phyloP scores from a whole-genome alignment of 306 rosid species.

The Biancaea sappan region DNA sequence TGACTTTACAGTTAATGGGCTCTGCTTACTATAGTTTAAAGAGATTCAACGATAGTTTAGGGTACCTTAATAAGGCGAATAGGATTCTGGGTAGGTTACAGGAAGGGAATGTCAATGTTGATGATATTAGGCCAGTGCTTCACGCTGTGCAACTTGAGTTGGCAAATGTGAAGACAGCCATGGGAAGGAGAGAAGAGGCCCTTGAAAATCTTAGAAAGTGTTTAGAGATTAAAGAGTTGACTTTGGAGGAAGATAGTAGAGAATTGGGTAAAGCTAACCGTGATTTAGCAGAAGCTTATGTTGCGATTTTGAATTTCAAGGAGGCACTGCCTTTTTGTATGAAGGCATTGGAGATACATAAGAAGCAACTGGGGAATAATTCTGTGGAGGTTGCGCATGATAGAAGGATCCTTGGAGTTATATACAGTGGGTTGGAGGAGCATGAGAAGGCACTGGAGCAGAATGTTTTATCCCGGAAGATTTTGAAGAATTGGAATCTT shows the following conservation, averaged over 20 bases:
- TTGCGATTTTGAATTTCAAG: constrained; percentile 73
- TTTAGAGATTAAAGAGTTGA: constrained; percentile 79
- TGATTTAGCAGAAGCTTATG: constrained; percentile 81
- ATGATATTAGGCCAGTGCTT: constrained; percentile 73
- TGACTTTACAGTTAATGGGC: constrained; percentile 86
- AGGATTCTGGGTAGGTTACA: constrained; percentile 67
- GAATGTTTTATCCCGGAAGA: constrained; percentile 68
- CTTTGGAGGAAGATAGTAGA: constrained; percentile 67
- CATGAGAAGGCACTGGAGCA: constrained; percentile 91
- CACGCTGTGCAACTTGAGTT: constrained; percentile 86
- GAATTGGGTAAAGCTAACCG: constrained; percentile 76
- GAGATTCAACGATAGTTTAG: constrained; percentile 82
- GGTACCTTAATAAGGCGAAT: constrained; percentile 79
- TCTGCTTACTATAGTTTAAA: constrained; percentile 69
- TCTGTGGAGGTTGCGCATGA: constrained; percentile 87
- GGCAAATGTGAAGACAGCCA: constrained; percentile 81
- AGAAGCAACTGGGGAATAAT: constrained; percentile 61
- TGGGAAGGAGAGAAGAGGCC: constrained; percentile 98
- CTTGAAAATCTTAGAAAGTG: constrained; percentile 75
- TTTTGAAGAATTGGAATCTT: constrained; percentile 87
- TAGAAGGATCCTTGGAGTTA: constrained; percentile 80
- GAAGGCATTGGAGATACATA: constrained; percentile 86
- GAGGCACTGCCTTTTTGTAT: constrained; percentile 69
- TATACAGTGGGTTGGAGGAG: constrained; percentile 83
- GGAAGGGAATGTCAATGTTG: constrained; percentile 52